Evolutionary conservation across 139 green algal genomes (phyloP), one percentile per base, ranked within the genome.

Genomic region (Volvox reticuliferus): DNA sequence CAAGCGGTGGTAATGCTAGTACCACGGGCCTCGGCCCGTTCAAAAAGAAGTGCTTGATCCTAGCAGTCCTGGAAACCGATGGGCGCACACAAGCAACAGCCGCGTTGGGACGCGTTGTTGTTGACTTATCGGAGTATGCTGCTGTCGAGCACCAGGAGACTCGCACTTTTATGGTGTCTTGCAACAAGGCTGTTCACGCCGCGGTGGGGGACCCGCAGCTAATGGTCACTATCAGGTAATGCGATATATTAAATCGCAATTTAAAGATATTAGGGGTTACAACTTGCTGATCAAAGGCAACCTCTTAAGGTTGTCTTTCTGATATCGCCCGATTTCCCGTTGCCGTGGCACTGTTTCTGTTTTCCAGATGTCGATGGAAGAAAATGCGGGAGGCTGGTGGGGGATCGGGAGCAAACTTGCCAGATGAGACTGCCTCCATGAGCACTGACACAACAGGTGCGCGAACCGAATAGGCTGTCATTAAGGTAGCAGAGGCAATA

Each of bases 21-120:
- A 82, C 24, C 35, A 35, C 33, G 0, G 62, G 87, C 9, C 84
- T 95, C n/a, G 95, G 95, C 0, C 93, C 95, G 0, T 97, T 96
- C 90, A 95, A 96, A 82, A 96, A 97, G 91, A 97, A 97, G 77
- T 96, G 93, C 89, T 86, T 97, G 32, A 96, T 97, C 61, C 82
- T 97, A 55, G 94, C 94, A 18, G 85, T 97, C 16, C 80, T 97
- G n/a, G 94, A 96, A 88, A 96, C 93, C 61, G 94, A 95, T 76
- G 91, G 91, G 0, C 88, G 91, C 2, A 94, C 91, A 21, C 92
- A 96, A 30, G 93, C 94, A 26, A 95, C 92, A 30, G 92, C 92
- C 50, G 92, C 93, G 13, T 85, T 96, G 17, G 94, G 94, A 30
- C 88, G 94, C 9, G 80, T 96, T 2, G 94, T 96, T 37, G 92